A percentile compares a stretch with the other conserved stretches of the same genome.
Conservation (phyloP, 768 basidiomycete species). For the Melanogaster broomeanus region DNA sequence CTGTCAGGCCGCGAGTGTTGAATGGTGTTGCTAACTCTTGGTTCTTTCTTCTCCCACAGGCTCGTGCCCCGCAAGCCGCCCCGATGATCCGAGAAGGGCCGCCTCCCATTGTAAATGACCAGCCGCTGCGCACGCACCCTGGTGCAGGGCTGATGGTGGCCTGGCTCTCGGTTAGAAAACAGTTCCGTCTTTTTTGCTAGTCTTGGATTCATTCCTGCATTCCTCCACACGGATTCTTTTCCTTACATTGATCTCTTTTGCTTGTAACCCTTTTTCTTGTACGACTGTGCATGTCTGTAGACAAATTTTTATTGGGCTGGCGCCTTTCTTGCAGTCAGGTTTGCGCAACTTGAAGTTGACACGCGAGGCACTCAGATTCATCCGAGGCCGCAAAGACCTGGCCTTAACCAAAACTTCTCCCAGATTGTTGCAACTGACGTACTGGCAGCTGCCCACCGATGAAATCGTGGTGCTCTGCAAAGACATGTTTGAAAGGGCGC, state of each 20-base stretch:
- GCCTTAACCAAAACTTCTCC: too few relatives aligned
- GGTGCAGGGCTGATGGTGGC: not conserved
- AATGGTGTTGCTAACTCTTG: slow-evolving; percentile 6
- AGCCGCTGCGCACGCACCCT: too few relatives aligned
- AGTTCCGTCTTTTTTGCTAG: not conserved
- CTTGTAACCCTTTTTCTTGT: not conserved
- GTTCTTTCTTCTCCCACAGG: slow-evolving; percentile 2
- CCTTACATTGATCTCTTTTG: not conserved
- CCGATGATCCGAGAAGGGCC: slow-evolving; percentile 32
- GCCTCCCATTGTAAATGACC: slow-evolving; percentile 22
- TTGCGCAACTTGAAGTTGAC: too few relatives aligned
- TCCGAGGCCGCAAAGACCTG: too few relatives aligned
- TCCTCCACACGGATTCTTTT: not conserved
- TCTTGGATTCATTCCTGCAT: slow-evolving; percentile 1
- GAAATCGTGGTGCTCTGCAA: not conserved
- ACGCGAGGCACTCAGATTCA: too few relatives aligned
- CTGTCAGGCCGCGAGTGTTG: slow-evolving; percentile 6
- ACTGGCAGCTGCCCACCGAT: too few relatives aligned
- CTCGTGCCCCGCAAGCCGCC: slow-evolving; percentile 19
- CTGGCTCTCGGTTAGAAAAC: slow-evolving; percentile 1
- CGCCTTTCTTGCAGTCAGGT: not conserved
- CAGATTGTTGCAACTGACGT: too few relatives aligned
- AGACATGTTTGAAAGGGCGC: not conserved
- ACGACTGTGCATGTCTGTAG: slow-evolving; percentile 3
- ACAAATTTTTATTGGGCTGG: slow-evolving; percentile 1